phyloP scores from a whole-genome alignment of 805 yeast species.

The Candida methanosorbosa region DNA sequence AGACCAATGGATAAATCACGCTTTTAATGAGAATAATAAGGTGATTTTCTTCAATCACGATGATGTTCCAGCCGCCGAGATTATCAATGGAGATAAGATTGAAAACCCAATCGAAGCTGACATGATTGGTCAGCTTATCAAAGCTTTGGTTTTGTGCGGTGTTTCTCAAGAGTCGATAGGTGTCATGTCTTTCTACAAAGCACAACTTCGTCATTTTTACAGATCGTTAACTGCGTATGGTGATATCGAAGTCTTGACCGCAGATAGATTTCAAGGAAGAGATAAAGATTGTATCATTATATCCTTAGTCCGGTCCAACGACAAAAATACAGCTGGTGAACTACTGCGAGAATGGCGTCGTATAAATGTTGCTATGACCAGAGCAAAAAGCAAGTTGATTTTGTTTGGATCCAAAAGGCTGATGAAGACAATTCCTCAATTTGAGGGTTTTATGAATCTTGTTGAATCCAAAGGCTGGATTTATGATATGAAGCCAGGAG shows the following conservation, averaged over 20 bases:
- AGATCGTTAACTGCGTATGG: constrained; percentile 21
- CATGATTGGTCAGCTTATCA: constrained; percentile 53
- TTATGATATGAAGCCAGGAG: constrained; percentile 28
- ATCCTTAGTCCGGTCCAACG: constrained; percentile 81
- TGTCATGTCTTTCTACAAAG: constrained; percentile 81
- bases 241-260: constrained; percentile 75
- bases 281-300: constrained; percentile 89
- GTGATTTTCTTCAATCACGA: constrained; percentile 85
- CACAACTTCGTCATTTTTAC: constrained; percentile 54
- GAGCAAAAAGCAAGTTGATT: constrained; percentile 78
- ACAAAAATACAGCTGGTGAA: constrained; percentile 58
- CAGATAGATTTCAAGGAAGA: constrained; percentile 93
- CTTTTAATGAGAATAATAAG: constrained; percentile 44
- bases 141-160: constrained; percentile 50
- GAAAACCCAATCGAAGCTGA: constrained; percentile 70
- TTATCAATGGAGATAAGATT: constrained; percentile 51
- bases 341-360: constrained; percentile 84
- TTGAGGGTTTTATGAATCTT: constrained; percentile 52
- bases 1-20: constrained; percentile 44
- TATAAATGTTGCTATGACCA: constrained; percentile 87
- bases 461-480: constrained; percentile 56
- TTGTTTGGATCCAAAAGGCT: constrained; percentile 74
- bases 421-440: constrained; percentile 38
- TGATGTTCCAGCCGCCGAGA: constrained; percentile 47
- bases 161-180: constrained; percentile 58